These are phyloP conservation scores for Syzygium jambos DNA, from an alignment of 345 rosid genomes.

Conservation along the genomic window DNA sequence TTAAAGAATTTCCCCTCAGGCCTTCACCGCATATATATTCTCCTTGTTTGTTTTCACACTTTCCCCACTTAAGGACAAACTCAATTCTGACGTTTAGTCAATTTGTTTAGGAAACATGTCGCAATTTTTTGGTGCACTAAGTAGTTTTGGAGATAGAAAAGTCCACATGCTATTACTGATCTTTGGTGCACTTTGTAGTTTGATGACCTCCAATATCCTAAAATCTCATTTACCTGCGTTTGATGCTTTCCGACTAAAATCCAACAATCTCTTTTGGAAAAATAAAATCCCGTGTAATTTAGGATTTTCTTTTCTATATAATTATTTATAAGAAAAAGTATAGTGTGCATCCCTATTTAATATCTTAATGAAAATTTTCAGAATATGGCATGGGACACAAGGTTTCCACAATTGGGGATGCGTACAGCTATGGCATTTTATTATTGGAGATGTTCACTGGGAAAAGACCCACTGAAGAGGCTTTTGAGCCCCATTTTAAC, in stretches of 20 bases:
- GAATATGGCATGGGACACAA: too few species aligned
- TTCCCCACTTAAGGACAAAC: neutral
- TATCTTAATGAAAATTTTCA: too few species aligned
- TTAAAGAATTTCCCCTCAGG: neutral
- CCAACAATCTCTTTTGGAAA: neutral
- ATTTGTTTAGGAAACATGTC: neutral
- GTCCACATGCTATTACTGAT: neutral
- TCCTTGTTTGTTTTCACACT: neutral
- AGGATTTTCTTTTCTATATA: neutral
- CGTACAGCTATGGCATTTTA: too few species aligned
- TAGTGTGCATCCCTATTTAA: neutral
- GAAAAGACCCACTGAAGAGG: too few species aligned
- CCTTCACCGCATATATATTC: neutral
- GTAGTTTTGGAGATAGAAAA: neutral
- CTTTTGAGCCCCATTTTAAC: too few species aligned
- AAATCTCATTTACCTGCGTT: too few species aligned
- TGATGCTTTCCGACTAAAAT: neutral
- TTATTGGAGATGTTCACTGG: too few species aligned
- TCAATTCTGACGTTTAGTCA: neutral
- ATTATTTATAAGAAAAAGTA: neutral
- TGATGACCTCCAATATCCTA: too few species aligned
- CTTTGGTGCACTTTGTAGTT: neutral
- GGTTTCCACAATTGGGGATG: neutral
- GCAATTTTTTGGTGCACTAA: neutral
- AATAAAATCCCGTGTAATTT: too few species aligned